phyloP scores from a whole-genome alignment of 2,329 filamentous ascomycete genomes.

The Aureobasidium subglaciale region DNA sequence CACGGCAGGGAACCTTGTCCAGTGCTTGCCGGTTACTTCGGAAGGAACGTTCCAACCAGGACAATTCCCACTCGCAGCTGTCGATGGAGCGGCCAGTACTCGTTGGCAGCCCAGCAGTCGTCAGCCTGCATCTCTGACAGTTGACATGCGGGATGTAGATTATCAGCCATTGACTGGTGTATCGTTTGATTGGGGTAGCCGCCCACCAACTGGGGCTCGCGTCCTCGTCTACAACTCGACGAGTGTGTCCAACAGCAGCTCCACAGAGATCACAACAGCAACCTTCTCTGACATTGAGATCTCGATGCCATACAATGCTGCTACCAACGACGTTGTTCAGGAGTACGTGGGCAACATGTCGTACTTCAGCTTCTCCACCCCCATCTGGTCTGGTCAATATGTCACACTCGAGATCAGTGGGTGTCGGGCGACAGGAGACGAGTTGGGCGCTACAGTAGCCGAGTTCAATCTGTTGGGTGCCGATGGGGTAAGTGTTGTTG shows the following conservation, averaged over 20 bases:
- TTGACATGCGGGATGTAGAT: slow-evolving; percentile 39
- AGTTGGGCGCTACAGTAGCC: slow-evolving; percentile 44
- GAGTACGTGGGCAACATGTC: slow-evolving; percentile 40
- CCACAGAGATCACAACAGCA: slow-evolving; percentile 20
- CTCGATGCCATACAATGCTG: slow-evolving; percentile 34
- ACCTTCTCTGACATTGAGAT: slow-evolving; percentile 31
- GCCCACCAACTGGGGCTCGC: slow-evolving; percentile 47
- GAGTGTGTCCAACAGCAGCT: slow-evolving; percentile 22
- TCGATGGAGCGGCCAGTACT: slow-evolving; percentile 60
- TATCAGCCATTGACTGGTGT: slow-evolving; percentile 42
- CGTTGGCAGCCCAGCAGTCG: slow-evolving; percentile 56
- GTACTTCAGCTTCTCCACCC: slow-evolving; percentile 33
- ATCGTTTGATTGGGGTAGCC: slow-evolving; percentile 54
- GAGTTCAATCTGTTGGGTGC: slow-evolving; percentile 33
- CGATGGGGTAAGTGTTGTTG: slow-evolving; percentile 3
- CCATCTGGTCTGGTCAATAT: slow-evolving; percentile 38
- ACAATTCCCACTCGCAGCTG: slow-evolving; percentile 61
- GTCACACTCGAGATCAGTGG: slow-evolving; percentile 44
- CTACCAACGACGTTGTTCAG: slow-evolving; percentile 30
- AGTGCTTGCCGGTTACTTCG: slow-evolving; percentile 52
- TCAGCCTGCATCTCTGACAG: slow-evolving; percentile 49
- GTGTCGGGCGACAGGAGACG: slow-evolving; percentile 35
- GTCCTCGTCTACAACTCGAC: slow-evolving; percentile 50
- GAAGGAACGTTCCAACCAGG: slow-evolving; percentile 48
- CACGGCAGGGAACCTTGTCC: slow-evolving; percentile 48